Evolutionary conservation across 2,329 filamentous ascomycete genomes (phyloP), one percentile per base, ranked within the genome.

Genomic region (Aquanectria penicillioides): DNA sequence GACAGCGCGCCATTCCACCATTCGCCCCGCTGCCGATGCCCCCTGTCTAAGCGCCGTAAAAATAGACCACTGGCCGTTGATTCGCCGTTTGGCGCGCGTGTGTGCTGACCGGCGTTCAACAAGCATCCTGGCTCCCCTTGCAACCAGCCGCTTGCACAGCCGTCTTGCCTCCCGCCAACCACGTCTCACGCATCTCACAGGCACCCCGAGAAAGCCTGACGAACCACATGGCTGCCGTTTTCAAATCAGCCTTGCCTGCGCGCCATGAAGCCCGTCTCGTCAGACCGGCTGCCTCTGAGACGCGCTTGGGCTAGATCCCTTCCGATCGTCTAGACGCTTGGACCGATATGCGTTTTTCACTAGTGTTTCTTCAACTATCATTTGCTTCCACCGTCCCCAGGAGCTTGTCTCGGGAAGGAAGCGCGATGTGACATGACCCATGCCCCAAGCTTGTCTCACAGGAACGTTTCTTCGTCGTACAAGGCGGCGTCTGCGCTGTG

Each of bases 1-100:
- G 13, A 29, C 23, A 51, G 13, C 13, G n/a, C n/a, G n/a, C n/a
- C n/a, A n/a, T n/a, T n/a, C n/a, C n/a, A n/a, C n/a, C n/a, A n/a
- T n/a, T n/a, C n/a, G n/a, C n/a, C n/a, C n/a, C n/a, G 31, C 37
- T 37, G 43, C 36, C 50, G 38, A 20, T 36, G 54, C 54, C 47
- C 41, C 40, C 57, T 43, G 10, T 23, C 29, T 68, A 69, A 69
- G 67, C 67, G 67, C 67, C 59, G 47, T 69, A 69, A 68, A 69
- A 69, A 68, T 69, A 69, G 67, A 57, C 43, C 23, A 18, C 6
- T 10, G 4, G 5, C 3, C 3, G 15, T 1, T 37, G 2, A 67
- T 69, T 69, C 59, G 67, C 17, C 38, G 13, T 46, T 68, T 67
- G 56, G 62, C 67, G 67, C 67, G 67, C 55, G 38, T 44, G 28